phyloP scores from a whole-genome alignment of 768 basidiomycete genomes.

The Leccinum imitatum region DNA sequence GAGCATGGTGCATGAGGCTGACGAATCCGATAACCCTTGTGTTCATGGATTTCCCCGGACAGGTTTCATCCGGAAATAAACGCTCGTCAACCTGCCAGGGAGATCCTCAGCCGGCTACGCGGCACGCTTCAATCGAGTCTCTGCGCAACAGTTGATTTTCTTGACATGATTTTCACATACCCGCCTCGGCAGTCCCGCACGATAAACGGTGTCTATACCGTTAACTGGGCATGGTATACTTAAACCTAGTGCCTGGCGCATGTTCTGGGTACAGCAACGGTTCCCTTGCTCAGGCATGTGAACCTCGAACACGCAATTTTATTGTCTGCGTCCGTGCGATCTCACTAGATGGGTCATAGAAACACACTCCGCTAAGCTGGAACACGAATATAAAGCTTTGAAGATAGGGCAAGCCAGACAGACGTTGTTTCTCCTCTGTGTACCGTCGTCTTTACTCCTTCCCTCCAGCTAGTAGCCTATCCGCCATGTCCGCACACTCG shows the following conservation, averaged over 20 bases:
- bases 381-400: conserved; percentile 19
- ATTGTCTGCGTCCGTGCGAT: conserved; percentile 6
- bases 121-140: neutral
- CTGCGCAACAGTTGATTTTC: neutral
- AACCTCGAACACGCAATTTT: conserved; percentile 1
- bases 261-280: conserved; percentile 4
- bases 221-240: conserved; percentile 9
- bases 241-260: conserved; percentile 10
- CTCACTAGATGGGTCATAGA: neutral
- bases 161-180: conserved; percentile 3
- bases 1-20: neutral
- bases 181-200: conserved; percentile 4
- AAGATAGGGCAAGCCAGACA: neutral
- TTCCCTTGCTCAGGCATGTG: conserved; percentile 7
- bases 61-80: neutral
- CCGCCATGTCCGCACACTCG: conserved; percentile 23
- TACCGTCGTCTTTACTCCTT: conserved; percentile 1
- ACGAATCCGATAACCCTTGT: neutral
- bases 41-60: neutral
- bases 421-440: neutral
- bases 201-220: conserved; percentile 17
- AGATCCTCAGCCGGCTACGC: neutral
- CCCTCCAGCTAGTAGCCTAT: neutral
- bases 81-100: neutral
- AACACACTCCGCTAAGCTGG: neutral